A percentile compares a stretch with the other conserved stretches of the same genome.
phyloP scores from a whole-genome alignment of 768 basidiomycete species.

The Rhodocollybia butyracea region DNA sequence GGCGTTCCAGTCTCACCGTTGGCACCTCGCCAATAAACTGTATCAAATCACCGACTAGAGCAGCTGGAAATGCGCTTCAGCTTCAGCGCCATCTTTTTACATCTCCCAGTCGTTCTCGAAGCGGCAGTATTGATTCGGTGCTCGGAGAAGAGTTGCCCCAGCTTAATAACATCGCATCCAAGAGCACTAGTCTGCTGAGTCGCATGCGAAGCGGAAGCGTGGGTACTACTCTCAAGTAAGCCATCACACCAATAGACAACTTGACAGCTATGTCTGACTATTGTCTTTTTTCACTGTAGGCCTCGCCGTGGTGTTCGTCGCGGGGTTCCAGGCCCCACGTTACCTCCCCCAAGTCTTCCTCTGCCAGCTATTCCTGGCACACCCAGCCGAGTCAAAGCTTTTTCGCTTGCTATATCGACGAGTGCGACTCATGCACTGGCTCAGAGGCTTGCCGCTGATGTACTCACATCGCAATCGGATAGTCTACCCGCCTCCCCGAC shows the following conservation, averaged over 20 bases:
- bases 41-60: constrained; percentile 57
- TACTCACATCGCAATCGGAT: neutral
- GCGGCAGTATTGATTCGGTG: constrained; percentile 37
- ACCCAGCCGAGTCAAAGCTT: neutral
- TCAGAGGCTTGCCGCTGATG: constrained; percentile 1
- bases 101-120: constrained; percentile 39
- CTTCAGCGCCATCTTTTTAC: constrained; percentile 42
- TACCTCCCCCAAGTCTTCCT: constrained; percentile 1
- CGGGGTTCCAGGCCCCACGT: constrained; percentile 11
- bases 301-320: constrained; percentile 38
- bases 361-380: constrained; percentile 4
- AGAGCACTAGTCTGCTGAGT: constrained; percentile 43
- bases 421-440: neutral
- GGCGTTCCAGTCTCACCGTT: constrained; percentile 61
- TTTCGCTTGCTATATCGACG: neutral
- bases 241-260: constrained; percentile 5
- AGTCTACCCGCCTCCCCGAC: neutral
- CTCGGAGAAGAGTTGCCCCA: neutral
- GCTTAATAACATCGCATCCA: constrained; percentile 26
- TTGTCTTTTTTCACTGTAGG: constrained; percentile 22
- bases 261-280: constrained; percentile 1
- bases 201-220: constrained; percentile 57
- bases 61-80: constrained; percentile 47
- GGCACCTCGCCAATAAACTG: constrained; percentile 49
- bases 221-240: constrained; percentile 31